phyloP scores from a whole-genome alignment of 2,329 filamentous ascomycete species.

The Fusarium aywerte region DNA sequence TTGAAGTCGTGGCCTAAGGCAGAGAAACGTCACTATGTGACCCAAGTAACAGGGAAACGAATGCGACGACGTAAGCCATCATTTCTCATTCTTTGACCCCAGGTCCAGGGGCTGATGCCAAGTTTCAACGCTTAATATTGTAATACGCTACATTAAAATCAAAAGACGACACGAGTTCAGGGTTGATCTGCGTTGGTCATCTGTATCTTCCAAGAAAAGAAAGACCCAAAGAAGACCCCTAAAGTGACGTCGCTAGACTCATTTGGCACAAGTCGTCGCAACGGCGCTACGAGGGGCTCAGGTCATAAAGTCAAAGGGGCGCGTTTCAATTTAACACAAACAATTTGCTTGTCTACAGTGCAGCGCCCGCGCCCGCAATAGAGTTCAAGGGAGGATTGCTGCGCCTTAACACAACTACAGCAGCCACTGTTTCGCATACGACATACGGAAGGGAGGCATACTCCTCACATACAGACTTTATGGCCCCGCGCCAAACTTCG shows the following conservation, averaged over 20 bases:
- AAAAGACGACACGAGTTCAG: not conserved
- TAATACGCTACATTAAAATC: not conserved
- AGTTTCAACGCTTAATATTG: not conserved
- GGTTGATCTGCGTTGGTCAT: not conserved
- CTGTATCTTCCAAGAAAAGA: not conserved
- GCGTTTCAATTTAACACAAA: constrained; percentile 19
- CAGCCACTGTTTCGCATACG: not conserved
- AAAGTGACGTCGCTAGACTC: constrained; percentile 21
- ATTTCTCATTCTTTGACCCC: constrained; percentile 17
- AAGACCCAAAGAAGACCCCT: not conserved
- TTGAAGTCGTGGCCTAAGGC: constrained; percentile 35
- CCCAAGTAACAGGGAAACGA: constrained; percentile 18
- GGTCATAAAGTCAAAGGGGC: not conserved
- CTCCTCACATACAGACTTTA: not conserved
- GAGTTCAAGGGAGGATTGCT: constrained; percentile 18
- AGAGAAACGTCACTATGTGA: constrained; percentile 6
- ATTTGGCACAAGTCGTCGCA: constrained; percentile 14
- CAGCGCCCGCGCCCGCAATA: constrained; percentile 2
- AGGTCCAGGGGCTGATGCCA: constrained; percentile 13
- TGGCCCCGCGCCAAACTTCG: constrained; percentile 16
- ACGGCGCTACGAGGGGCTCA: constrained; percentile 19
- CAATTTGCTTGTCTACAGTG: not conserved
- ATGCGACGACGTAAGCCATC: constrained; percentile 33
- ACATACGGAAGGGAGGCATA: constrained; percentile 4
- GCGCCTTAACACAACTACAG: not conserved